These are phyloP conservation scores for Saitozyma podzolica DNA, from an alignment of 768 basidiomycete species.

Conservation along the genomic window DNA sequence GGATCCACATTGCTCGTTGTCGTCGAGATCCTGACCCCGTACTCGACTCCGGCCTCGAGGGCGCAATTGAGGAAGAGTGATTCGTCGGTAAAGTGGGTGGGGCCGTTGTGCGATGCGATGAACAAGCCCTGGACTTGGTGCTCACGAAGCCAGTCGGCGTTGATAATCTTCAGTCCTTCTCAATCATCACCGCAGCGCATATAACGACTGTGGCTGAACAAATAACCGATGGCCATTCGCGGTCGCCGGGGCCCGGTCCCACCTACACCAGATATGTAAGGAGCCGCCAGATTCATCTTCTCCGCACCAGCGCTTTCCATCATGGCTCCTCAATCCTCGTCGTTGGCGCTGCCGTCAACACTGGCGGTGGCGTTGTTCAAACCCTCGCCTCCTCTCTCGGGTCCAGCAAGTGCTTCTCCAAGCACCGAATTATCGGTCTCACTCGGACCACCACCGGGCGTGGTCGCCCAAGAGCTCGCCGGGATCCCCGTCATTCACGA, in stretches of 20 bases:
- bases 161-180: slow-evolving; percentile 19
- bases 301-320: no score
- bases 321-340: no score
- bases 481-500: no score
- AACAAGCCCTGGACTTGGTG: slow-evolving; percentile 18
- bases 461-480: slow-evolving; percentile 14
- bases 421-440: slow-evolving; percentile 19
- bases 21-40: slow-evolving; percentile 26
- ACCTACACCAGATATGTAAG: no score
- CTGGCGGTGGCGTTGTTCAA: slow-evolving; percentile 17
- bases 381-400: slow-evolving; percentile 10
- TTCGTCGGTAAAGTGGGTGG: slow-evolving; percentile 26
- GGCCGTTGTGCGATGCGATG: slow-evolving; percentile 20
- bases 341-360: slow-evolving; percentile 29
- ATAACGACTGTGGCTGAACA: no score
- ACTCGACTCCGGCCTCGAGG: slow-evolving; percentile 21
- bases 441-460: slow-evolving; percentile 11
- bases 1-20: slow-evolving; percentile 11
- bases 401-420: neutral
- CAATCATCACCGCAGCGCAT: slow-evolving; percentile 8
- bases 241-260: no score
- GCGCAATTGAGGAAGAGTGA: slow-evolving; percentile 18
- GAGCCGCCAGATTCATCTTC: no score
- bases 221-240: no score
- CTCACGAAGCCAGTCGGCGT: slow-evolving; percentile 18